Conservation (phyloP, 306 rosid genomes). For the Lathyrus aphaca region DNA sequence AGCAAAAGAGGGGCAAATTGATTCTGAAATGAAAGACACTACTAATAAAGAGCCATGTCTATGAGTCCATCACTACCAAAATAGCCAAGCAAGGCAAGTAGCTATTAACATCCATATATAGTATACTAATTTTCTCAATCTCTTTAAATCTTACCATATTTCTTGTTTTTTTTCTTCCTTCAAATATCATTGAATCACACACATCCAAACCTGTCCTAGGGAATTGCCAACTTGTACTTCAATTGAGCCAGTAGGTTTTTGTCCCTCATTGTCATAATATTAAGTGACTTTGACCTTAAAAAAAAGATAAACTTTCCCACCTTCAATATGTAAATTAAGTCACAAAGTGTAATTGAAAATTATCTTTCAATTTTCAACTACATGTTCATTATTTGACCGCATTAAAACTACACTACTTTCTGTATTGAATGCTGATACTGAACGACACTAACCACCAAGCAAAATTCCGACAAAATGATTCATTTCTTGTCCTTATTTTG, state of each 20-base stretch:
- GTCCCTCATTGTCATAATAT: constrained; percentile 10
- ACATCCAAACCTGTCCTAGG: constrained; percentile 2
- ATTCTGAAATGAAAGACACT: constrained; percentile 19
- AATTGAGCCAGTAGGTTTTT: constrained; percentile 25
- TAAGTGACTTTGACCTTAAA: neutral
- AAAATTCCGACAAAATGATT: constrained; percentile 30
- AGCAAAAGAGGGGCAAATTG: neutral
- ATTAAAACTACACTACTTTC: constrained; percentile 11
- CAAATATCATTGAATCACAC: neutral
- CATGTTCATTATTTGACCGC: constrained; percentile 4
- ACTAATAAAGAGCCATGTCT: constrained; percentile 38
- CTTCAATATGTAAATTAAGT: neutral
- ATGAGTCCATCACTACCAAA: constrained; percentile 30
- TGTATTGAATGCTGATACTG: constrained; percentile 24
- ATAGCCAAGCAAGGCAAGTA: constrained; percentile 15
- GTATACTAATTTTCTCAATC: constrained; percentile 9
- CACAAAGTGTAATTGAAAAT: neutral
- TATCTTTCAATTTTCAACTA: constrained; percentile 10
- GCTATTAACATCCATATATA: neutral
- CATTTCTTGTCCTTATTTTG: constrained; percentile 29
- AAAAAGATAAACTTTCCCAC: neutral
- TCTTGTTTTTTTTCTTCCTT: constrained; percentile 29
- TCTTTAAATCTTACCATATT: constrained; percentile 28
- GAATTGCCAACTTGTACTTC: constrained; percentile 17
- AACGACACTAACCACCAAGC: constrained; percentile 29